Evolutionary conservation across 495 filamentous ascomycete genomes (phyloP), one percentile per base, ranked within the genome.

Genomic region (Xylaria acuta): DNA sequence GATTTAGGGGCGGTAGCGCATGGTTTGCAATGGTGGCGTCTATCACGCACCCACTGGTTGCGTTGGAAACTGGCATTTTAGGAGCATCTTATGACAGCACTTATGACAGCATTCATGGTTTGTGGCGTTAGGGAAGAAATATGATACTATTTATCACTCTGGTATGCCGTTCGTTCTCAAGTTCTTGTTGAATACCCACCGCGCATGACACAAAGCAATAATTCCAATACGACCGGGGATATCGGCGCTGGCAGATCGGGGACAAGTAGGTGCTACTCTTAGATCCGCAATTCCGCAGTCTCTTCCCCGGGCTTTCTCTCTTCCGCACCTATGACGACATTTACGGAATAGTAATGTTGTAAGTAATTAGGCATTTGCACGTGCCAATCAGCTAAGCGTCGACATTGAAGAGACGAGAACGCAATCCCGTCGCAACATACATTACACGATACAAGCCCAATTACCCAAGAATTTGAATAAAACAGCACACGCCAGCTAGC

Each of bases 311-410:
- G 0, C 16, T 7, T 36, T 18, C 9, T 30, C 41, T 49, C 25
- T 47, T 20, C 20, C 22, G 25, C 34, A 8, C 43, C 43, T 69
- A 69, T 69, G 67, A 69, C 67, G 67, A 69, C 67, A 69, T 69
- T 36, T 8, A n/a, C n/a, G 66, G 36, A 69, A 27, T n/a, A 53
- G 25, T 20, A 32, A 41, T 67, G 25, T 22, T 62, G 36, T 64
- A 56, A 20, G 1, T 12, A 12, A 7, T 38, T 38, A n/a, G n/a
- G n/a, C 2, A 22, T 53, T 66, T 7, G 18, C 64, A 66, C 32
- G 41, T 32, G 62, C 40, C 6, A 64, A 64, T 5, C 41, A 25
- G 16, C 41, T 16, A 43, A 66, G 6, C 7, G 11, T 51, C 64
- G 51, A 64, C 27, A n/a, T 14, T 51, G 6, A 34, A 36, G 41